These are phyloP conservation scores for Aspergillus sp. DNA, from an alignment of 2,329 filamentous ascomycete species.

Conservation along the genomic window DNA sequence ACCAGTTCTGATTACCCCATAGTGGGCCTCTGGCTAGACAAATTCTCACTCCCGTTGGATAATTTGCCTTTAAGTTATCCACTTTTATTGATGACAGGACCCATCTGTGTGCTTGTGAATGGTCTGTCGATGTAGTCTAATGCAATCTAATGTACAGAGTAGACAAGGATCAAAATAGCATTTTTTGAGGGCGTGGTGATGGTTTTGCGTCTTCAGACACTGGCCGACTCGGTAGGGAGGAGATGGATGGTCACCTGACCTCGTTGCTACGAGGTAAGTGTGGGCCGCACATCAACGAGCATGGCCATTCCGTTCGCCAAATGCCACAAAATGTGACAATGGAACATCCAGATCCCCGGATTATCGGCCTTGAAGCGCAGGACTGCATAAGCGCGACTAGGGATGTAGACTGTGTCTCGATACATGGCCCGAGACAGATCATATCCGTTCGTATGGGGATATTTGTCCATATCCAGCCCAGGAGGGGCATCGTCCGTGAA, in stretches of 20 bases:
- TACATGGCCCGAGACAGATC: constrained; percentile 40
- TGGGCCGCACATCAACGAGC: constrained; percentile 28
- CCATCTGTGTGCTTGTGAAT: too few species aligned
- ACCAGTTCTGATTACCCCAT: too few species aligned
- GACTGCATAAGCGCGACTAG: constrained; percentile 54
- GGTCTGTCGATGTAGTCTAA: too few species aligned
- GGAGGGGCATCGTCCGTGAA: constrained; percentile 23
- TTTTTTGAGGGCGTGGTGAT: too few species aligned
- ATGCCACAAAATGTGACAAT: constrained; percentile 55
- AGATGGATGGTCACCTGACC: not conserved
- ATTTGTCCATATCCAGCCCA: constrained; percentile 10
- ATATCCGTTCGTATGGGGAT: constrained; percentile 17
- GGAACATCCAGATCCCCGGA: constrained; percentile 50
- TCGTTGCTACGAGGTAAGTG: not conserved
- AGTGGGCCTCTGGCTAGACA: too few species aligned
- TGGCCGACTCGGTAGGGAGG: too few species aligned
- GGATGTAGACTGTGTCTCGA: constrained; percentile 54
- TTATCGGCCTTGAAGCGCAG: constrained; percentile 56
- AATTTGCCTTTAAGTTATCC: too few species aligned
- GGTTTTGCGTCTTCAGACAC: too few species aligned
- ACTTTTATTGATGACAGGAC: too few species aligned
- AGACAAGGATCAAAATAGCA: too few species aligned
- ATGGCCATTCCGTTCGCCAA: constrained; percentile 45
- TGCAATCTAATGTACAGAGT: too few species aligned
- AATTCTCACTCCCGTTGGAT: too few species aligned